Percentiles rank a stretch among this genome's conserved stretches.
Conservation (phyloP, 2,329 filamentous ascomycete genomes). For the Tolypocladium paradoxum region DNA sequence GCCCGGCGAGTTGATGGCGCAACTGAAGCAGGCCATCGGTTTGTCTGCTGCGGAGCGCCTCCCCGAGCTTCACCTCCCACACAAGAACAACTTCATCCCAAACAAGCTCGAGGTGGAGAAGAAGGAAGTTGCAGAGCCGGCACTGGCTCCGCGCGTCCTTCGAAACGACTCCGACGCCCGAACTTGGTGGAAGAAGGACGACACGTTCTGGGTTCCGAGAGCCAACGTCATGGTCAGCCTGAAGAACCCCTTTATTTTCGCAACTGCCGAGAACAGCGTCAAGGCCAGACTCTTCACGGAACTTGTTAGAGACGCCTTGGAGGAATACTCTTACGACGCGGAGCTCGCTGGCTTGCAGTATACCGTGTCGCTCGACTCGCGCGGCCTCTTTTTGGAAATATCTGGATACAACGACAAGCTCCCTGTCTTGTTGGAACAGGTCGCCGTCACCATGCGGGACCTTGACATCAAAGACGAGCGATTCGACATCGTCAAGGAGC, state of each 20-base stretch:
- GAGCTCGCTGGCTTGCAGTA: constrained; percentile 86
- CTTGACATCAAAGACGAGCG: constrained; percentile 76
- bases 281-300: constrained; percentile 75
- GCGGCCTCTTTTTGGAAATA: constrained; percentile 68
- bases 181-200: constrained; percentile 97
- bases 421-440: constrained; percentile 78
- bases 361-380: constrained; percentile 58
- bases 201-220: constrained; percentile 96
- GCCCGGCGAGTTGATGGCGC: constrained; percentile 60
- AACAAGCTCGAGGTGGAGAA: constrained; percentile 90
- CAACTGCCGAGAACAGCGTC: constrained; percentile 67
- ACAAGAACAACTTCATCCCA: constrained; percentile 92
- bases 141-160: constrained; percentile 67
- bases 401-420: constrained; percentile 97
- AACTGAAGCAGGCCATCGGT: constrained; percentile 54
- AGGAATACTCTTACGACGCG: constrained; percentile 92
- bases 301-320: constrained; percentile 76
- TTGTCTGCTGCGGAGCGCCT: constrained; percentile 49
- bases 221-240: constrained; percentile 76
- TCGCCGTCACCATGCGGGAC: constrained; percentile 73
- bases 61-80: constrained; percentile 69
- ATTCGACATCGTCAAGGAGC: constrained; percentile 86
- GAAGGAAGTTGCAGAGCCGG: constrained; percentile 71
- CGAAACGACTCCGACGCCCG: constrained; percentile 72
- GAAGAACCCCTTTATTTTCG: constrained; percentile 66